Evolutionary conservation across 2,329 filamentous ascomycete genomes (phyloP), one percentile per base, ranked within the genome.

Genomic region (Diaporthe amygdali): DNA sequence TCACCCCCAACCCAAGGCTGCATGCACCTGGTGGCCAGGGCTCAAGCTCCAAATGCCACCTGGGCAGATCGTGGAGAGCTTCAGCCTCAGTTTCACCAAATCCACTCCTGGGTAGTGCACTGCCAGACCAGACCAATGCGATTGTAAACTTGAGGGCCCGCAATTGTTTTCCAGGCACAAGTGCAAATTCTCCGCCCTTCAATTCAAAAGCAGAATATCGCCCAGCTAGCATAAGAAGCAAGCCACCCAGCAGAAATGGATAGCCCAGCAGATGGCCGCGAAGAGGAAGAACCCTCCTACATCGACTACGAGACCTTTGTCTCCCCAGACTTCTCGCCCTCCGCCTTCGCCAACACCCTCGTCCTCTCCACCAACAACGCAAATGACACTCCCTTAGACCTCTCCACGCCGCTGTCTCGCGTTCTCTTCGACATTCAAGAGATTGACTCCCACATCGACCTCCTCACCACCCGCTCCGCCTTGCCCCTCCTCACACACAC

Each of bases 381-480:
- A 71, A 94, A 92, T 75, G 96, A 98, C 82, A 92, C 92, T 2
- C 93, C 94, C 8, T 89, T 98, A 77, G 96, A 99, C 81, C 92
- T 99, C 70, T 96, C 95, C 7, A 98, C 96, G 20, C 96, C 96
- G 3, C 88, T 99, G 59, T 97, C 95, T 6, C 91, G 94, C 68
- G 95, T 98, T 6, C 90, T 98, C 8, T 99, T 99, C 82, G 96
- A 99, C 82, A 92, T 96, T 3, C 96, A 98, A 80, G 96, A 98
- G 82, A 93, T 99, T 75, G 96, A 98, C 82, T 97, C 95, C 0
- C 95, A 97, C 79, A 97, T 99, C 74, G 94, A 99, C 81, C 89
- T 90, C 4, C 88, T 98, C 49, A 97, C 96, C 7, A 96, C 95
- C 2, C 92, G 93, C 74, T 93, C 92, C 34, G 95, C 96, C 3